A percentile compares a stretch with the other conserved stretches of the same genome.
Conservation (phyloP, 2,329 filamentous ascomycete genomes). For the Neophaeococcomyces aloes region DNA sequence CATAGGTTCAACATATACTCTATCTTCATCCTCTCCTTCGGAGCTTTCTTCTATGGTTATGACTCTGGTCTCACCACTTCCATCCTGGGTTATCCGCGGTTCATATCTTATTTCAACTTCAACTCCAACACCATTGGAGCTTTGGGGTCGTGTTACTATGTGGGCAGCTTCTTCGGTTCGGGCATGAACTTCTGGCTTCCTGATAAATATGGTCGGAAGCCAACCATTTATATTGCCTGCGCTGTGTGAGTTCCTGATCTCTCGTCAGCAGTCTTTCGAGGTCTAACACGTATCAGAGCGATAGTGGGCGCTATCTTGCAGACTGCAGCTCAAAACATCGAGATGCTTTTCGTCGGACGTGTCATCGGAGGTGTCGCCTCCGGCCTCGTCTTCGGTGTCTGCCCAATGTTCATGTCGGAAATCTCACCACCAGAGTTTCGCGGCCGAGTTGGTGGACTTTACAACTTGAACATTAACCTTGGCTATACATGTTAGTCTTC, state of each 20-base stretch:
- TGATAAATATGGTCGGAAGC: slow-evolving; percentile 8
- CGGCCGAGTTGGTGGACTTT: slow-evolving; percentile 9
- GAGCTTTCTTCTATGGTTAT: slow-evolving; percentile 13
- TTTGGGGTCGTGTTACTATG: slow-evolving; percentile 8
- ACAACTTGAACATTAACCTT: slow-evolving; percentile 8
- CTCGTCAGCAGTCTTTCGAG: not conserved
- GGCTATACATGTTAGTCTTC: slow-evolving; percentile 3
- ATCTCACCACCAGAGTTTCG: slow-evolving; percentile 8
- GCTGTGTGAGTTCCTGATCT: slow-evolving; percentile 1
- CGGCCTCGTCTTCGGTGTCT: slow-evolving; percentile 9
- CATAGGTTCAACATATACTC: slow-evolving; percentile 7
- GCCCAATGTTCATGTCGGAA: slow-evolving; percentile 8
- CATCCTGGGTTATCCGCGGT: slow-evolving; percentile 9
- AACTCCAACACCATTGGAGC: slow-evolving; percentile 10
- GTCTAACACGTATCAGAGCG: slow-evolving; percentile 5
- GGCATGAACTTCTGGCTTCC: slow-evolving; percentile 9
- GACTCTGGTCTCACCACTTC: slow-evolving; percentile 12
- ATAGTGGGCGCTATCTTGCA: slow-evolving; percentile 5
- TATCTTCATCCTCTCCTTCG: slow-evolving; percentile 9
- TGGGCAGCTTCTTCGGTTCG: slow-evolving; percentile 8
- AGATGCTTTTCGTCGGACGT: slow-evolving; percentile 8
- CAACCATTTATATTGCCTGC: slow-evolving; percentile 6
- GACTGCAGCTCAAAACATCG: slow-evolving; percentile 11
- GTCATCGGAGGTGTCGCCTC: slow-evolving; percentile 9
- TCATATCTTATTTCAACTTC: slow-evolving; percentile 12